Percentiles rank a stretch among this genome's conserved stretches.
phyloP scores from a whole-genome alignment of 306 rosid genomes.

The Erythrophleum fordii region DNA sequence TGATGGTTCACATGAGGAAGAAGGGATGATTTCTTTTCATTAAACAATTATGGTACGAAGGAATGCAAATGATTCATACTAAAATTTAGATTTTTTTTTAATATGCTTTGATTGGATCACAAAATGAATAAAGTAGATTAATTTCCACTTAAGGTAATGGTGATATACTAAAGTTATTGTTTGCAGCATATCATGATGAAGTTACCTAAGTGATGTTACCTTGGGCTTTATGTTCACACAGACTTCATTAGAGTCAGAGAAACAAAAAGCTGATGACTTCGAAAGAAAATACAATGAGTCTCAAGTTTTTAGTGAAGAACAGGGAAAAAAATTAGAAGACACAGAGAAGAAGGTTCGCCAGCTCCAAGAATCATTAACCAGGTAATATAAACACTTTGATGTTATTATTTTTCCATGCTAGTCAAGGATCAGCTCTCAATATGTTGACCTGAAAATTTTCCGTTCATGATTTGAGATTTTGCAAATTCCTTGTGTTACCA shows the following conservation, averaged over 20 bases:
- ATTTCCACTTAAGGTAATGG: constrained; percentile 34
- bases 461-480: constrained; percentile 4
- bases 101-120: constrained; percentile 32
- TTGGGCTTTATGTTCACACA: constrained; percentile 45
- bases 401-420: constrained; percentile 16
- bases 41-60: constrained; percentile 5
- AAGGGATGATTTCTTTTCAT: not conserved
- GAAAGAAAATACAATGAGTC: constrained; percentile 75
- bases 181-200: constrained; percentile 33
- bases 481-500: constrained; percentile 24
- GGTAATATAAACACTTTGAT: constrained; percentile 51
- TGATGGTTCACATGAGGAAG: constrained; percentile 3
- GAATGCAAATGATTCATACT: constrained; percentile 23
- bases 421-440: constrained; percentile 23
- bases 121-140: constrained; percentile 28
- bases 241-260: constrained; percentile 63
- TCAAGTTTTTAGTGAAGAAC: constrained; percentile 57
- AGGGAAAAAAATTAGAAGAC: constrained; percentile 68
- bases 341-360: constrained; percentile 71
- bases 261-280: constrained; percentile 57
- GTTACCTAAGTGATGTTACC: constrained; percentile 35
- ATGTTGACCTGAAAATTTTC: constrained; percentile 16
- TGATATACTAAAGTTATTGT: constrained; percentile 29
- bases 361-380: constrained; percentile 75
- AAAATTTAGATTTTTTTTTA: constrained; percentile 6